Evolutionary conservation across 164 flowering plant genomes (phyloP).

Genomic region (Platanus orientalis): DNA sequence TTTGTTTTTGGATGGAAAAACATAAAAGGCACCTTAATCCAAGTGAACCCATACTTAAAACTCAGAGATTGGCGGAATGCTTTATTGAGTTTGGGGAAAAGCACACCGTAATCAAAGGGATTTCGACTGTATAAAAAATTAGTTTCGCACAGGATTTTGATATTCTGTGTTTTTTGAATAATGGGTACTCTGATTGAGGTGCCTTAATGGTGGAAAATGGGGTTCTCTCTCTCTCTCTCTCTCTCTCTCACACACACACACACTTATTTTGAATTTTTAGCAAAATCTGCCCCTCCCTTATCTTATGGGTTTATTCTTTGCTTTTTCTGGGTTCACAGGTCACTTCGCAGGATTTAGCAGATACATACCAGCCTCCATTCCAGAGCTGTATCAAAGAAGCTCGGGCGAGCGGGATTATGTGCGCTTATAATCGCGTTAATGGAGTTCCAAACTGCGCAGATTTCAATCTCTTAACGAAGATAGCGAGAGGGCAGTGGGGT

Average conservation of each 20-base stretch:
- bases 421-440: conserved; percentile 84
- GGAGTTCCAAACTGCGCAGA: conserved; percentile 89
- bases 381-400: conserved; percentile 62
- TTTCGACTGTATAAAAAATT: too few species aligned
- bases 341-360: conserved; percentile 67
- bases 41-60: too few species aligned
- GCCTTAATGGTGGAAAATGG: not conserved
- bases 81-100: too few species aligned
- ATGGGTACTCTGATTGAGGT: not conserved
- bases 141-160: too few species aligned
- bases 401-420: conserved; percentile 82
- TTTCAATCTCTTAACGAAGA: conserved; percentile 50
- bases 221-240: not conserved
- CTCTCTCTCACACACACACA: not conserved
- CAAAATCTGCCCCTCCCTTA: not conserved
- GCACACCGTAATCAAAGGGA: too few species aligned
- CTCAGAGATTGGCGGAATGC: too few species aligned
- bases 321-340: conserved; percentile 66
- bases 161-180: too few species aligned
- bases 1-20: too few species aligned
- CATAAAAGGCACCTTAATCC: too few species aligned
- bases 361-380: conserved; percentile 91
- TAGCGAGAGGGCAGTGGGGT: conserved; percentile 63
- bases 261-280: not conserved
- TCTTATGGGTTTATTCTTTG: not conserved